phyloP scores from a whole-genome alignment of 495 filamentous ascomycete genomes.

The Penicillium cosmopolitanum region DNA sequence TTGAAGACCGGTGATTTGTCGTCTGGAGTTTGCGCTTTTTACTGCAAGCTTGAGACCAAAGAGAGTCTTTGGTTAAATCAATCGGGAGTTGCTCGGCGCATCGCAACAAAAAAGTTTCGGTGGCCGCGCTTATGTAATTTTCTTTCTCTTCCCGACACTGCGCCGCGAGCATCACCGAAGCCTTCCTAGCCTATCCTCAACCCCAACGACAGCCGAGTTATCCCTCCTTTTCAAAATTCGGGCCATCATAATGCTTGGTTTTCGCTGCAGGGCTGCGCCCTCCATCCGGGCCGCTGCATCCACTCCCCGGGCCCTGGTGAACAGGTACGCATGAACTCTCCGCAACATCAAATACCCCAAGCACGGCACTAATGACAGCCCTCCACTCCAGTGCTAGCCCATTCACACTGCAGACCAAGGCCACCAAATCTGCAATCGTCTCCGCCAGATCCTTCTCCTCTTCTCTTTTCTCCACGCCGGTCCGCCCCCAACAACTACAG shows the following conservation, averaged over 20 bases:
- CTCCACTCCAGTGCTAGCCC: constrained; percentile 19
- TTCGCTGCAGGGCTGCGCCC: constrained; percentile 39
- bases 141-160: constrained; percentile 36
- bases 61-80: constrained; percentile 11
- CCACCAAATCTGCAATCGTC: constrained; percentile 18
- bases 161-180: constrained; percentile 22
- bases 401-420: constrained; percentile 24
- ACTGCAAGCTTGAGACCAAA: constrained; percentile 6
- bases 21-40: neutral
- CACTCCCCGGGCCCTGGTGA: constrained; percentile 24
- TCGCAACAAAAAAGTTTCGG: constrained; percentile 34
- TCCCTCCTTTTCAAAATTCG: constrained; percentile 4
- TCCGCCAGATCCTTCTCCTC: constrained; percentile 31
- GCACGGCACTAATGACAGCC: constrained; percentile 9
- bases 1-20: neutral
- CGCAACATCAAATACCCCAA: constrained; percentile 7
- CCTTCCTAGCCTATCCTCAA: constrained; percentile 16
- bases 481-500: constrained; percentile 30
- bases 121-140: constrained; percentile 45
- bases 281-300: constrained; percentile 25
- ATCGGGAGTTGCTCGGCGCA: constrained; percentile 18
- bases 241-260: constrained; percentile 36
- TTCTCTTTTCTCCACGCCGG: constrained; percentile 34
- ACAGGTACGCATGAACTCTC: constrained; percentile 25
- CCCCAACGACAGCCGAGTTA: constrained; percentile 13